Evolutionary conservation across 176 grass and related monocot species (phyloP), one percentile per base, ranked within the genome.

Genomic region (Carex littledalei): DNA sequence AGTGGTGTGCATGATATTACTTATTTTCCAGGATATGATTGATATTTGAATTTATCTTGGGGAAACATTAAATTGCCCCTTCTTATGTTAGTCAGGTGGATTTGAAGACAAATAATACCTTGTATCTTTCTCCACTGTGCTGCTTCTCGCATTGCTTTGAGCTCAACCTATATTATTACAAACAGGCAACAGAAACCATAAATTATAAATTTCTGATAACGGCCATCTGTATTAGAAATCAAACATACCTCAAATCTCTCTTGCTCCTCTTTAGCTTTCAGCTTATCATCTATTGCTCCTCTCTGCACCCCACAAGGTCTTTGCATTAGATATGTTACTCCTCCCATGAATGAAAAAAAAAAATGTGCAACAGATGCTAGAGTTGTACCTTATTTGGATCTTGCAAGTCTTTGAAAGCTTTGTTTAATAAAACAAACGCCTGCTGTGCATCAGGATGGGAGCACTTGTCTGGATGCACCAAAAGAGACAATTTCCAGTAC

Each of bases 401-500:
- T 71, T 98, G 95, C 32, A 98, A 84, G 87, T 98, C 93, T 88
- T 98, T 98, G 76, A 94, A 98, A 58, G 95, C 92, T 59, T 98
- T 90, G 64, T 98, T 98, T 66, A 98, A 86, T 84, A 91, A 92
- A 24, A 98, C 95, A 29, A 98, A 98, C 0, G 92, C 92, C 63
- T 93, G 89, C 73, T 98, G 95, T 76, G 95, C 92, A 70, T 85
- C 87, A 84, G 95, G 95, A 90, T 98, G 95, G 85, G 95, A 86
- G 54, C 95, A 98, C 74, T 98, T 98, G 65, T 98, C 95, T 0
- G 93, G 95, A 86, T 98, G 95, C 26, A 98, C 95, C 84, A 98
- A 85, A 84, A 98, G 89, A 74, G 95, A 98, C 84, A 94, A 78
- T 84, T 98, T 98, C 95, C 95, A 98, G 71, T 98, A 98, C 89